phyloP scores from a whole-genome alignment of 2,329 filamentous ascomycete species.

The Phyllosticta citribraziliensis region DNA sequence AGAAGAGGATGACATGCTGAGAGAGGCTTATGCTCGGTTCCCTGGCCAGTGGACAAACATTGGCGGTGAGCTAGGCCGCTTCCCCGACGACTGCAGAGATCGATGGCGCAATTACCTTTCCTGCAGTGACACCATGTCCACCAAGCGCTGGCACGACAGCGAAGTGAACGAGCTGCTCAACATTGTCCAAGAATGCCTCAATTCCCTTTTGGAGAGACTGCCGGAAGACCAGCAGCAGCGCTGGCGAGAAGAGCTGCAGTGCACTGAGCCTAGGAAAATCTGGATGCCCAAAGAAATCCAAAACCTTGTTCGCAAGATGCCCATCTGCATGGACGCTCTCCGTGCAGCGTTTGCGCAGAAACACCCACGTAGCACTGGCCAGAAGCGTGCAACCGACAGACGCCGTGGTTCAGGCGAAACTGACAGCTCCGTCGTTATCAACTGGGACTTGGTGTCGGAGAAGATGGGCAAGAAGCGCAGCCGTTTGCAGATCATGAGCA shows the following conservation, averaged over 20 bases:
- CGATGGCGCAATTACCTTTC: slow-evolving; percentile 60
- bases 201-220: slow-evolving; percentile 35
- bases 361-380: slow-evolving; percentile 2
- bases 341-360: neutral
- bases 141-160: slow-evolving; percentile 48
- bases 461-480: slow-evolving; percentile 53
- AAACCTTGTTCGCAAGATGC: slow-evolving; percentile 21
- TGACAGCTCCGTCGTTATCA: slow-evolving; percentile 30
- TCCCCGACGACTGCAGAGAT: slow-evolving; percentile 57
- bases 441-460: slow-evolving; percentile 56
- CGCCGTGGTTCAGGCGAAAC: slow-evolving; percentile 3
- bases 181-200: slow-evolving; percentile 45
- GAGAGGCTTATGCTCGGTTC: slow-evolving; percentile 36
- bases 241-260: slow-evolving; percentile 13
- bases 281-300: slow-evolving; percentile 19
- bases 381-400: slow-evolving; percentile 6
- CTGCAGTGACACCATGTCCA: slow-evolving; percentile 44
- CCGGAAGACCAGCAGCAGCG: slow-evolving; percentile 11
- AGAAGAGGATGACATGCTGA: slow-evolving; percentile 49
- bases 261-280: slow-evolving; percentile 12
- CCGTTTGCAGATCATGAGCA: slow-evolving; percentile 56
- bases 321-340: slow-evolving; percentile 6
- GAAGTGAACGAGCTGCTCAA: slow-evolving; percentile 48
- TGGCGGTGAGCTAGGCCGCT: slow-evolving; percentile 48
- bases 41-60: slow-evolving; percentile 54